Evolutionary conservation across 345 rosid species (phyloP), one percentile per base, ranked within the genome.

Genomic region (Pelargonium nanum): DNA sequence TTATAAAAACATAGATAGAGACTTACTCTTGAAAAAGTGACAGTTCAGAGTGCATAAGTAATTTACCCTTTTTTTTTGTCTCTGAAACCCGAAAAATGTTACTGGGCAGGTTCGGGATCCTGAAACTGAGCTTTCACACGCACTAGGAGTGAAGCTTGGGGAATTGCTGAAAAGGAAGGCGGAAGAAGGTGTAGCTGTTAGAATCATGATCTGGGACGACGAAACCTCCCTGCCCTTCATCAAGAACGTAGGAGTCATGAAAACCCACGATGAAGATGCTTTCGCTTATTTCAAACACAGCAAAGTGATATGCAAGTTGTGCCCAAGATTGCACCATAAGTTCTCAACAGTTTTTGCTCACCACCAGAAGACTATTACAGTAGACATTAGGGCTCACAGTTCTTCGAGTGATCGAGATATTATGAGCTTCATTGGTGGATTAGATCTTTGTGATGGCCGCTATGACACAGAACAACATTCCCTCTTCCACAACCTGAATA

Each of bases 141-240:
- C 87, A 0, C 75, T 75, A 32, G 95, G 95, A 57, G 84, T 89
- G 24, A 78, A 71, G 62, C 72, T 92, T 1, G 96, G 96, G 0
- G 86, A 92, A 73, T 73, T 89, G 72, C 28, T 92, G 63, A 85
- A 78, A 68, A 64, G 65, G 20, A 91, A 85, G 75, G 87, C 87
- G 0, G 82, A 87, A 62, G 96, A 85, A 82, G 98, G 96, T 7
- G 88, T 83, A 64, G 93, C 91, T 0, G 93, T 92, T 48, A 82
- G 98, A 69, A 70, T 92, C 2, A 81, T 92, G 93, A 51, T 89
- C 26, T 92, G 98, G 98, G 80, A 85, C 40, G 98, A 87, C 25
- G 89, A 87, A 61, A 81, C 96, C 4, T 89, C 91, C 19, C 55
- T 89, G 53, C 95, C 87, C 2, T 13, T 86, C 12, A 82, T 91